A percentile compares a stretch with the other conserved stretches of the same genome.
Evolutionary conservation across 2,329 filamentous ascomycete species (phyloP).

Genomic region (Didymella sp.): DNA sequence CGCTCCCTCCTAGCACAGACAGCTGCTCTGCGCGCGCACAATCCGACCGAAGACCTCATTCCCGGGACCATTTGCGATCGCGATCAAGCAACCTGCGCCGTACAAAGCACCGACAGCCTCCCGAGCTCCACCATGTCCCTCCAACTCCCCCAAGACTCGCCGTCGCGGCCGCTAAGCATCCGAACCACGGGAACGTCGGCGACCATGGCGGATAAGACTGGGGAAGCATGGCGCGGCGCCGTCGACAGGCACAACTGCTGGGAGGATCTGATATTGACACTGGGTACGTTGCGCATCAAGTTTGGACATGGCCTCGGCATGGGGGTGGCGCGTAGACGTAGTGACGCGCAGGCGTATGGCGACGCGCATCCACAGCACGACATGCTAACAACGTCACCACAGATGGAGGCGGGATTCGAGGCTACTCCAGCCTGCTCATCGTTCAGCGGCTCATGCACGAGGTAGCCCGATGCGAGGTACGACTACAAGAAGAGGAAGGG

Average conservation of each 20-base stretch:
- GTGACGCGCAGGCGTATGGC: not conserved
- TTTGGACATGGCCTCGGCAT: not conserved
- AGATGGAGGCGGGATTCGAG: conserved; percentile 60
- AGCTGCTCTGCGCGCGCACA: conserved; percentile 27
- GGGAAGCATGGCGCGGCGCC: conserved; percentile 52
- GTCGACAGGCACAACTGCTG: conserved; percentile 54
- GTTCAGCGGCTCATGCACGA: conserved; percentile 58
- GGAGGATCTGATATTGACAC: conserved; percentile 57
- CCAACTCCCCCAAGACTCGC: conserved; percentile 37
- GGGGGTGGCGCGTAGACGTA: not conserved
- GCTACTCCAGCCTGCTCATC: conserved; percentile 59
- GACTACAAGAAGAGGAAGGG: conserved; percentile 54
- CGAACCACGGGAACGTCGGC: conserved; percentile 46
- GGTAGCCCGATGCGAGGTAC: conserved; percentile 54
- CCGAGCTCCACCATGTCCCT: conserved; percentile 34
- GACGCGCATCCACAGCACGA: not conserved
- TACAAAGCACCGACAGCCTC: conserved; percentile 20
- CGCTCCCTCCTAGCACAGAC: conserved; percentile 17
- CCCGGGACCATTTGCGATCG: conserved; percentile 11
- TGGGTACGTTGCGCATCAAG: conserved; percentile 42
- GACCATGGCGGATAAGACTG: conserved; percentile 51
- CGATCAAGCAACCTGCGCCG: conserved; percentile 24
- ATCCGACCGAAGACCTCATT: conserved; percentile 7
- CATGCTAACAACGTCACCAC: conserved; percentile 26
- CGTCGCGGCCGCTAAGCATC: conserved; percentile 43